Base-by-base conservation (phyloP, 1,139 yeast genomes). In the Sugiyamaella xylanicola region DNA sequence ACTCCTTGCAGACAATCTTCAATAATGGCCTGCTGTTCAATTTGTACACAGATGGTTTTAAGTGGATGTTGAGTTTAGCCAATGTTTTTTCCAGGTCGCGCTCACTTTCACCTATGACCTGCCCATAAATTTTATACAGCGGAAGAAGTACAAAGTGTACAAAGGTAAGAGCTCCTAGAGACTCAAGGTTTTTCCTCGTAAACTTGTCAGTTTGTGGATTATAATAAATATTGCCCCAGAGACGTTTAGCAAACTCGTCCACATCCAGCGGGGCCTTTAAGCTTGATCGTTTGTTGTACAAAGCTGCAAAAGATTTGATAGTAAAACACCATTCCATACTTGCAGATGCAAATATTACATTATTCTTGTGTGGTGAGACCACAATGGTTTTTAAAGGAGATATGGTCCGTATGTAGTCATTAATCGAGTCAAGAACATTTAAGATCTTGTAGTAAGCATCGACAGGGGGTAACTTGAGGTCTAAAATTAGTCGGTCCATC, bases 221-320 rank as follows among this genome's bases (percentile, higher is more conserved):
- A 65, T 74, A 88, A 64, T 77, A 85, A 13, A 83, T 67, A 61
- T 87, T 85, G 0, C 96, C 97, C 97, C 98, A 92, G 37, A 91
- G 69, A 55, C 83, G 74, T 43, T 69, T 68, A 0, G 82, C 70
- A 64, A 90, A 83, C 2, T 73, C 73, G 1, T 68, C 73, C 1
- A 68, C 60, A 51, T 82, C 82, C 1, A 78, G 56, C 7, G 63
- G 63, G 9, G 68, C 64, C 11, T 17, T 22, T 8, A 8, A 11
- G 64, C 66, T 56, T 63, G 68, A 53, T 59, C 48, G 25, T 21
- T 70, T 68, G 3, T 73, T 69, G 66, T 88, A 87, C 43, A 82
- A 68, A 11, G 72, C 61, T 0, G 91, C 83, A 72, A 92, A 89
- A 32, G 91, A 83, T 50, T 74, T 68, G 35, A 90, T 68, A 4